Evolutionary conservation across 2,329 filamentous ascomycete species (phyloP), one percentile per base, ranked within the genome.

Genomic region (Ophiostoma ips): DNA sequence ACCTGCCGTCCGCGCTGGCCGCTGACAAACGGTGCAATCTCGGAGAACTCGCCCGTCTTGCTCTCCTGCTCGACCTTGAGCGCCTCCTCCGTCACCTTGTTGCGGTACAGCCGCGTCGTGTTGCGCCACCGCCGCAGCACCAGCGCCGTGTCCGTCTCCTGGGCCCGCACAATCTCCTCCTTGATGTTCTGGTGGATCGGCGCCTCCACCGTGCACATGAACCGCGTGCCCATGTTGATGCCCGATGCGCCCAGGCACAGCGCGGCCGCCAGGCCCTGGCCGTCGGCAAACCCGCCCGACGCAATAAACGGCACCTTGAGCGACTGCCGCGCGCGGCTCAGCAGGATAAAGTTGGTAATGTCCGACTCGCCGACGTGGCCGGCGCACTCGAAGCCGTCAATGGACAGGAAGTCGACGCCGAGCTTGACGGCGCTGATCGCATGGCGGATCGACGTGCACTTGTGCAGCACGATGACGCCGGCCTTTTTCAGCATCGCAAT

Each of bases 191-290:
- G 64, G 68, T 98, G 92, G 56, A 98, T 85, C 1, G 92, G 92
- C 15, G 89, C 82, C 68, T 96, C 92, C 41, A 90, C 73, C 0
- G 92, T 96, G 70, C 84, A 90, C 86, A 98, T 94, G 71, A 96
- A 98, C 38, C 92, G 75, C 10, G 92, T 98, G 52, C 92, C 92
- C 92, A 98, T 98, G 69, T 98, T 98, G 69, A 96, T 82, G 55
- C 92, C 92, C 64, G 87, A 86, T 0, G 92, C 92, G 34, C 92
- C 92, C 12, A 98, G 76, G 37, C 83, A 83, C 58, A 98, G 71
- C 8, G 92, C 92, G 2, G 90, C 92, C 1, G 92, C 92, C 18
- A 98, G 76, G 4, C 92, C 92, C 60, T 94, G 79, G 0, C 92
- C 92, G 64, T 98, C 92, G 12, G 88, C 90, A 62, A 98, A 96